Conservation (phyloP, 129 eudicot species). For the Lactuca saligna region DNA sequence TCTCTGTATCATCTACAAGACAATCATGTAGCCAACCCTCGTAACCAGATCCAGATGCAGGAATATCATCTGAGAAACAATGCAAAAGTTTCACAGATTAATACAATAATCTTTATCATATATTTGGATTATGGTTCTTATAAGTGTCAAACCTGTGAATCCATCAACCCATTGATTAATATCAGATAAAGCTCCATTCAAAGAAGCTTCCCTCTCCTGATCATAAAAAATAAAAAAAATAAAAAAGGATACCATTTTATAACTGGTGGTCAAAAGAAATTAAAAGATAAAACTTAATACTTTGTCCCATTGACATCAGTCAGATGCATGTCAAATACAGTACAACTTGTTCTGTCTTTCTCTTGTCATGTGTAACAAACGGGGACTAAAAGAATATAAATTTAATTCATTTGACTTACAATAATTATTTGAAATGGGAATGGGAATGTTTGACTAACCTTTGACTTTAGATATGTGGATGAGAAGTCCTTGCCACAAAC, state of each 20-base stretch:
- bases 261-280: background rate
- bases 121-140: conserved; percentile 2
- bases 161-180: conserved; percentile 80
- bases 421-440: background rate
- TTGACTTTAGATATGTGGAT: conserved; percentile 56
- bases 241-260: background rate
- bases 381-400: background rate
- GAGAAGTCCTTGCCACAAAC: conserved; percentile 50
- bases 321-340: background rate
- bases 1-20: conserved; percentile 56
- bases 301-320: background rate
- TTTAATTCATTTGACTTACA: background rate
- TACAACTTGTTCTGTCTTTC: background rate
- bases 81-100: background rate
- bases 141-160: conserved; percentile 54
- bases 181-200: conserved; percentile 58
- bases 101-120: background rate
- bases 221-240: conserved; percentile 19
- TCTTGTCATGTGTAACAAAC: background rate
- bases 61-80: conserved; percentile 42
- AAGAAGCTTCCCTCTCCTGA: conserved; percentile 62
- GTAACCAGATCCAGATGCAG: conserved; percentile 52
- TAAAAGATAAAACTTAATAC: background rate
- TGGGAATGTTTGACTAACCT: conserved; percentile 42
- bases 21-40: conserved; percentile 83